Base-by-base conservation (phyloP, 1,139 yeast species). In the Hanseniaspora sp. region DNA sequence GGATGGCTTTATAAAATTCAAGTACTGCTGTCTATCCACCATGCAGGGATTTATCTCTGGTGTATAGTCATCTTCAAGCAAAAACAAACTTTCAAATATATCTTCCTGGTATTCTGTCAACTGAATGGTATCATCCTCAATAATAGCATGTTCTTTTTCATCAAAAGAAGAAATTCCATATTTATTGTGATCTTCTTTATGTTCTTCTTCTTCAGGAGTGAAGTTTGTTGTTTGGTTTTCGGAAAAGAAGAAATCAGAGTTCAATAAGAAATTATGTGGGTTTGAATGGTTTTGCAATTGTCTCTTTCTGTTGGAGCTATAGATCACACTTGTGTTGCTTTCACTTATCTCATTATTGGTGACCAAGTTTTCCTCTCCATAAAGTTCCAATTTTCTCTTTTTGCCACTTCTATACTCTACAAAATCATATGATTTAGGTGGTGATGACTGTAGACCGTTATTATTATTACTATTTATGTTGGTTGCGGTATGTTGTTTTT, bases 1-100 rank as follows among this genome's bases (percentile, higher is more conserved):
- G 59, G 82, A 79, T 59, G 96, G 95, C 63, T 83, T 79, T 60
- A 86, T 70, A 56, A 80, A 56, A 75, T 94, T 46, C 3, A 23
- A n/a, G 30, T 46, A 23, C 5, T 23, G 67, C 77, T 74, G 59
- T 72, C 75, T 60, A 12, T 48, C 52, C 9, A 51, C 44, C 3
- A 17, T 12, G 31, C 87, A 71, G 63, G 86, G 87, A 60, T 79
- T 76, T 9, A 90, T 74, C 60, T 80, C 82, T 11, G 96, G 95
- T 65, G 85, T 72, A 59, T 88, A 86, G 62, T 77, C 74, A 53
- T 70, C 63, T 68, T 92, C 96, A 59, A 83, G 74, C 63, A 76
- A 79, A 64, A 82, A 80, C 59, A 90, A 73, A 67, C 85, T 86
- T 17, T 75, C 79, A 69, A 86, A 88, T 55, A 92, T 90, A 58